These are phyloP conservation scores for Suillus discolor DNA, from an alignment of 768 basidiomycete species.

Conservation along the genomic window DNA sequence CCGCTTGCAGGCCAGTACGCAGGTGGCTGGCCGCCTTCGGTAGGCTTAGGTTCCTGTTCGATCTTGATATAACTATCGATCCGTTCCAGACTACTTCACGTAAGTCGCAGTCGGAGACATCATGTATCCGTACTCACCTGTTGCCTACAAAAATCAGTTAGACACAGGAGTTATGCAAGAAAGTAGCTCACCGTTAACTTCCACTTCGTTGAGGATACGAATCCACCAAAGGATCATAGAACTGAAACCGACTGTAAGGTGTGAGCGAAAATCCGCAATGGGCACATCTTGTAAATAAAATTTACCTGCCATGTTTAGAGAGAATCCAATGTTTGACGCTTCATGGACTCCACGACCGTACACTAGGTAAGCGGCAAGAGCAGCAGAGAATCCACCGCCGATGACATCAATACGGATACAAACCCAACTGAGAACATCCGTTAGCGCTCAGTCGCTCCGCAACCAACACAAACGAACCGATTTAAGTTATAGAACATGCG, in stretches of 20 bases:
- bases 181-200: conserved; percentile 40
- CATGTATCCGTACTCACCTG: conserved; percentile 6
- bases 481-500: conserved; percentile 51
- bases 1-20: conserved; percentile 69
- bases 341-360: conserved; percentile 45
- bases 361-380: conserved; percentile 53
- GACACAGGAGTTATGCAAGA: not conserved
- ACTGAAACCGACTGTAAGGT: conserved; percentile 52
- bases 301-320: conserved; percentile 44
- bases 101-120: not conserved
- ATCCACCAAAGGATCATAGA: conserved; percentile 55
- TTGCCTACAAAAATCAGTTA: conserved; percentile 12
- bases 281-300: not conserved
- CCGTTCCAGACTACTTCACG: conserved; percentile 43
- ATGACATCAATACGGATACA: conserved; percentile 56
- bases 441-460: not conserved
- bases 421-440: conserved; percentile 41
- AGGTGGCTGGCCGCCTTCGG: conserved; percentile 48
- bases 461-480: conserved; percentile 28
- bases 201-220: conserved; percentile 45
- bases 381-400: conserved; percentile 52
- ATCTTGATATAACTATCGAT: conserved; percentile 58
- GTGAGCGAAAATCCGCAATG: not conserved
- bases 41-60: conserved; percentile 52
- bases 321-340: conserved; percentile 42